These are phyloP conservation scores for Ehretia macrophylla DNA, from an alignment of 257 asterid genomes.

Conservation along the genomic window DNA sequence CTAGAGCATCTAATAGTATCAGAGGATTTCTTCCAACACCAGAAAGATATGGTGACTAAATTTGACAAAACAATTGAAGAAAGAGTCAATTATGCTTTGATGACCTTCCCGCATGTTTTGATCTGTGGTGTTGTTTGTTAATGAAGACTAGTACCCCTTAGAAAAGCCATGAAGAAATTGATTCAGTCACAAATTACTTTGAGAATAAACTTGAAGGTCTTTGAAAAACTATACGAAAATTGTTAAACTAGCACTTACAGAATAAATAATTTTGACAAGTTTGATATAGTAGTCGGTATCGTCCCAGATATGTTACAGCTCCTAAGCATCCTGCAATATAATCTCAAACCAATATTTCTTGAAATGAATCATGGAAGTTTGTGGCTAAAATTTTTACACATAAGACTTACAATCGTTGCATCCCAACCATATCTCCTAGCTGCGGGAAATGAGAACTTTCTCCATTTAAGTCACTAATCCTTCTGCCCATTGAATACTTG, in stretches of 20 bases:
- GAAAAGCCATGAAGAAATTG: no score
- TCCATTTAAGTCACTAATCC: slow-evolving; percentile 28
- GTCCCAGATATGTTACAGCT: slow-evolving; percentile 51
- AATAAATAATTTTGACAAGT: slow-evolving; percentile 18
- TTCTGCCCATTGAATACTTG: background rate
- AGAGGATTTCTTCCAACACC: no score
- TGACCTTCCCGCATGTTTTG: no score
- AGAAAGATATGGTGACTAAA: no score
- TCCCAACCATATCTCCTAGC: slow-evolving; percentile 28
- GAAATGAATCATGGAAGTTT: background rate
- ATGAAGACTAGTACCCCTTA: no score
- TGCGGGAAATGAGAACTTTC: slow-evolving; percentile 43
- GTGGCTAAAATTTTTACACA: background rate
- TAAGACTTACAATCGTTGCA: slow-evolving; percentile 41
- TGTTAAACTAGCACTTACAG: slow-evolving; percentile 31
- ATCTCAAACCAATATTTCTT: background rate
- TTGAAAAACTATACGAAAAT: no score
- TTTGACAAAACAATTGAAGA: no score
- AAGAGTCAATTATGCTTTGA: no score
- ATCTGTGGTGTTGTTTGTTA: no score
- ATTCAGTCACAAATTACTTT: no score
- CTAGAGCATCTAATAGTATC: no score
- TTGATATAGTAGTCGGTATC: slow-evolving; percentile 29
- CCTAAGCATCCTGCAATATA: slow-evolving; percentile 51
- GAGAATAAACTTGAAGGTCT: no score